Base-by-base conservation (phyloP, 345 rosid species). In the Luvunga scandens region DNA sequence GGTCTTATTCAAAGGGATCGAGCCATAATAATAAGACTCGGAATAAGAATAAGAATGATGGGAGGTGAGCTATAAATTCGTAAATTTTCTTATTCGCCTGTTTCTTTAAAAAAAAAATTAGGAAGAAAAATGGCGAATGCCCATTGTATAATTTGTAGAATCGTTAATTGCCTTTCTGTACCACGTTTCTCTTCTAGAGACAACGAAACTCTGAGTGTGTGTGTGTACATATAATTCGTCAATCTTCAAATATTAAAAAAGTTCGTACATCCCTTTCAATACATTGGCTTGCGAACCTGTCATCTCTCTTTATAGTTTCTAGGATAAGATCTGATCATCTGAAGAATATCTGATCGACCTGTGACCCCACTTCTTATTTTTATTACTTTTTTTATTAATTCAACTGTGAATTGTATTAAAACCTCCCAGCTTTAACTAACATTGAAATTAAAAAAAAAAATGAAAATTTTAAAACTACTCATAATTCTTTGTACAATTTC, bases 301-400 rank as follows among this genome's bases (percentile, higher is more conserved):
- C 60, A 31, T 60, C 80, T 38, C 60, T 24, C 30, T 59, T 66
- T 38, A 33, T 30, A 16, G 22, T 59, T 70, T 68, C 66, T 60
- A 21, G 83, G 87, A 86, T 86, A 85, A 83, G 89, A 80, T 88
- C 87, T 38, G 42, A 38, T 38, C 42, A 38, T 9, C 42, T 33
- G 42, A 50, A 39, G 70, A 80, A 77, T 77, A 70, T 80, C 83
- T 21, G 63, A 55, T 71, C 34, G 22, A 61, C 28, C 21, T 18
- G 27, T 25, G 71, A 65, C 80, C 84, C 87, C 80, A 74, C 78
- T 50, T 56, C 3, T n/a, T 66, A 30, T 4, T 16, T 42, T 34
- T 4, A 6, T 71, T 36, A 50, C 42, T 38, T 34, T 21, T 21
- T 27, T 33, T 34, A 24, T 24, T 36, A 22, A 25, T 80, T 34